phyloP scores from a whole-genome alignment of 139 green algal species.

The Coelastrella sp. region DNA sequence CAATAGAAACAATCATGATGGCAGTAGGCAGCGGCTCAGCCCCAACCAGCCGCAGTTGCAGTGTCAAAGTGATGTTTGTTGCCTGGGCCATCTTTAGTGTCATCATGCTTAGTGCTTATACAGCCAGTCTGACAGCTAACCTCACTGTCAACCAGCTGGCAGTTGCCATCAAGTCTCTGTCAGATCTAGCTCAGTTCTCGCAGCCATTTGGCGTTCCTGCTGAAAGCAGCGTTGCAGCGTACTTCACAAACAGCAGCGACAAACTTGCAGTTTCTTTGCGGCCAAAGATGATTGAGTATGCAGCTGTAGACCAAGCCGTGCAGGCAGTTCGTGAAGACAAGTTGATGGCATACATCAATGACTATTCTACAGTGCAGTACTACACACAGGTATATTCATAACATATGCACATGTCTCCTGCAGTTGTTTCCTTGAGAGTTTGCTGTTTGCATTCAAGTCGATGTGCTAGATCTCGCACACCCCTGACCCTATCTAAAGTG shows the following conservation, averaged over 20 bases:
- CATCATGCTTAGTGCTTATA: conserved; percentile 47
- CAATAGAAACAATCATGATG: conserved; percentile 27
- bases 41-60: conserved; percentile 5
- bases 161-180: not conserved
- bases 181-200: not conserved
- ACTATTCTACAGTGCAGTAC: conserved; percentile 21
- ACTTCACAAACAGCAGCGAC: conserved; percentile 38
- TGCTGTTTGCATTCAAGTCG: not conserved
- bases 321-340: not conserved
- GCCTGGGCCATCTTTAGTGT: conserved; percentile 48
- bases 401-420: not conserved
- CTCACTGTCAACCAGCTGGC: conserved; percentile 26
- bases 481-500: too few relatives aligned
- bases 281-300: conserved; percentile 10
- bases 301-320: not conserved
- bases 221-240: conserved; percentile 35
- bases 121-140: conserved; percentile 49
- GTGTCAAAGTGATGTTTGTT: conserved; percentile 27
- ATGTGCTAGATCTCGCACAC: too few relatives aligned
- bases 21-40: not conserved
- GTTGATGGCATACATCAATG: conserved; percentile 27
- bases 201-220: conserved; percentile 21
- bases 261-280: not conserved
- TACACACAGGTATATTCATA: conserved; percentile 5
- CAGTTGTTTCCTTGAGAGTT: not conserved